Conservation (phyloP, 1,284 basidiomycete genomes). For the Boletus mariae region DNA sequence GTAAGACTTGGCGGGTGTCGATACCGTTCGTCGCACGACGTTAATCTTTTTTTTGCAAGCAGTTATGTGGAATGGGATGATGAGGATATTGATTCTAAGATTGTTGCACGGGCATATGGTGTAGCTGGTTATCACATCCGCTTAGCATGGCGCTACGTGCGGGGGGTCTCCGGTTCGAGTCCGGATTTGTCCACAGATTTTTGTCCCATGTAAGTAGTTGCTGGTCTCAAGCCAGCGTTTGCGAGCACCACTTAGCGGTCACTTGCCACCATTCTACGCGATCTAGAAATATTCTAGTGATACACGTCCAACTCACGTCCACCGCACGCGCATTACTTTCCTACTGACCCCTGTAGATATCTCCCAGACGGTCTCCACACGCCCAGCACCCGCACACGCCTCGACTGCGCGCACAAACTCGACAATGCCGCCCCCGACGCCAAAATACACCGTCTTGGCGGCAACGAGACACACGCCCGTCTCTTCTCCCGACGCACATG, state of each 20-base stretch:
- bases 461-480: slow-evolving; percentile 63
- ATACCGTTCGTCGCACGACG: no score
- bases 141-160: slow-evolving; percentile 38
- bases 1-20: no score
- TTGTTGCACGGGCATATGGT: slow-evolving; percentile 37
- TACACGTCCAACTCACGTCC: slow-evolving; percentile 30
- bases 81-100: no score
- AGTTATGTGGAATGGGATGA: no score
- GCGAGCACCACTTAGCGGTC: no score
- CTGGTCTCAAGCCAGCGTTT: no score
- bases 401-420: slow-evolving; percentile 67
- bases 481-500: slow-evolving; percentile 1
- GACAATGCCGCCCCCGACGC: slow-evolving; percentile 86
- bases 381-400: slow-evolving; percentile 18
- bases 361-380: slow-evolving; percentile 52
- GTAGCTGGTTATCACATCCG: slow-evolving; percentile 50
- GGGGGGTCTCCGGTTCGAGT: slow-evolving; percentile 43
- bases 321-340: slow-evolving; percentile 58
- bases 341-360: slow-evolving; percentile 62
- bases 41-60: no score
- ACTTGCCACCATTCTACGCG: background rate
- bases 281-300: background rate
- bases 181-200: slow-evolving; percentile 34
- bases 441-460: slow-evolving; percentile 93
- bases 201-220: no score